These are phyloP conservation scores for Catenaria anguillulae DNA, from an alignment of 371 early-diverging fungal species.

Conservation along the genomic window DNA sequence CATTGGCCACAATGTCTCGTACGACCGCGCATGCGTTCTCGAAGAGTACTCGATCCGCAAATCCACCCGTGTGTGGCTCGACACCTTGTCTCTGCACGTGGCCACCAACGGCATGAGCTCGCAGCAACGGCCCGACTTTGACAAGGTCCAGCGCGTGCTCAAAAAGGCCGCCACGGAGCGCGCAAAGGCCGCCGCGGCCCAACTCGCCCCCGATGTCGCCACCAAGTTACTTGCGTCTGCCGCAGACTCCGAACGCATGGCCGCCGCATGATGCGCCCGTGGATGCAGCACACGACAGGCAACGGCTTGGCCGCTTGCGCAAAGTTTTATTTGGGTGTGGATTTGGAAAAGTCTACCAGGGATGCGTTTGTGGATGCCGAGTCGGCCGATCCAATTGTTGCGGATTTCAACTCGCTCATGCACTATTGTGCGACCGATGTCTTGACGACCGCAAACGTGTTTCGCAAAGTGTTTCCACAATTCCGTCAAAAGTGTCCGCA, in stretches of 20 bases:
- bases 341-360: slow-evolving; percentile 59
- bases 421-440: slow-evolving; percentile 87
- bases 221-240: not conserved
- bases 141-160: slow-evolving; percentile 14
- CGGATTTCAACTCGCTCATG: slow-evolving; percentile 49
- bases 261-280: slow-evolving; percentile 10
- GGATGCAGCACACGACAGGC: slow-evolving; percentile 43
- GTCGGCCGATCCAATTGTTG: slow-evolving; percentile 25
- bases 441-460: slow-evolving; percentile 54
- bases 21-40: slow-evolving; percentile 72
- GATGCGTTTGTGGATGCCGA: slow-evolving; percentile 49
- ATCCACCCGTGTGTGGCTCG: slow-evolving; percentile 47
- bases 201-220: too few relatives aligned
- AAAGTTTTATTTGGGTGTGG: slow-evolving; percentile 52
- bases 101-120: slow-evolving; percentile 78
- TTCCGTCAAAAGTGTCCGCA: slow-evolving; percentile 69
- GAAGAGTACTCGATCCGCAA: slow-evolving; percentile 61
- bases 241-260: not conserved
- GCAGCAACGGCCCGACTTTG: slow-evolving; percentile 56
- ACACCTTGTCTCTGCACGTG: slow-evolving; percentile 89
- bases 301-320: slow-evolving; percentile 67
- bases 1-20: slow-evolving; percentile 86
- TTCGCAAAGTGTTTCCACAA: slow-evolving; percentile 44
- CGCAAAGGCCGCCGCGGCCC: not conserved
- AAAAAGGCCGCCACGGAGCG: slow-evolving; percentile 13